Base-by-base conservation (phyloP, 2,329 filamentous ascomycete genomes). In the Sclerotiophoma versabilis region DNA sequence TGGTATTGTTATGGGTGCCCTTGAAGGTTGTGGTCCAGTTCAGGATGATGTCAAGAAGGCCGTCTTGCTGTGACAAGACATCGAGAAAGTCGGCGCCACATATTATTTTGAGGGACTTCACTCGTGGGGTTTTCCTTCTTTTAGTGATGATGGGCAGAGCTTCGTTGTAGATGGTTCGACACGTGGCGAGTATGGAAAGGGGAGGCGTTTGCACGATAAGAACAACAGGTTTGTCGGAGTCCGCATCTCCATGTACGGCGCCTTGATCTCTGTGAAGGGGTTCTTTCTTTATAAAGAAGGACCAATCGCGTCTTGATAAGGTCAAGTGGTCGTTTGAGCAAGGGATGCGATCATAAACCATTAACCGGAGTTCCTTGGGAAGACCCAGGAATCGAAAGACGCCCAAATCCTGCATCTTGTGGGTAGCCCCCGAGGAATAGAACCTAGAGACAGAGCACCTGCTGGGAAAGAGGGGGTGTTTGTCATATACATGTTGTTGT, bases 301-400 rank as follows among this genome's bases (percentile, higher is more conserved):
- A 54, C 51, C 51, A 54, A 17, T 54, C 41, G 29, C 39, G 39
- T 26, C 51, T 45, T n/a, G 22, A 54, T 27, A 52, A 33, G 10
- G 27, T 36, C 20, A 53, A 22, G 7, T 57, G 49, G 8, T 49
- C 20, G 11, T 42, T 58, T 32, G n/a, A 14, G 43, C 38, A 49
- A 38, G 50, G 49, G 20, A 60, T 52, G 15, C 47, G 32, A 17
- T 60, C 50, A 27, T 60, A 60, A 1, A 58, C 36, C 51, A 58
- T 58, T 9, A 60, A 19, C 2, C 58, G 48, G 9, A 60, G 44
- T 29, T 60, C 58, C 25, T 50, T 55, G 10, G 58, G 58, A 4
- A 60, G 51, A 19, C 56, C 54, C 14, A 56, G 26, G 20, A 60
- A 58, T 19, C 39, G 54, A 27, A 49, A 45, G 1, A 14, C 5